Conservation (phyloP, 2,329 filamentous ascomycete species). For the Colletotrichum coccodes region DNA sequence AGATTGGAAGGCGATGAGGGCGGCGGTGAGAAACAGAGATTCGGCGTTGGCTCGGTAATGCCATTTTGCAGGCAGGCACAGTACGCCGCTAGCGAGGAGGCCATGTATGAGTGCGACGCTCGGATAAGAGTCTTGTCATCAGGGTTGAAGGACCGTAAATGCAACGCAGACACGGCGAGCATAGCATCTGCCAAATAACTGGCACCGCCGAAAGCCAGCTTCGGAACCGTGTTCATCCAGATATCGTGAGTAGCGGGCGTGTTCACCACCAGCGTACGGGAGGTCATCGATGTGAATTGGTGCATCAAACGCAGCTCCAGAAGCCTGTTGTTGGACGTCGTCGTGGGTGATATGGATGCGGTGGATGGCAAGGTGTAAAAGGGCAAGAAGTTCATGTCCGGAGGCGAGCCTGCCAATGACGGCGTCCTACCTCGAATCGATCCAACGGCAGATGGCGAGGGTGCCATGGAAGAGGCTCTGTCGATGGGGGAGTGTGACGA, state of each 20-base stretch:
- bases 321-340: constrained; percentile 54
- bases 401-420: constrained; percentile 31
- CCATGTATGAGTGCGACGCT: constrained; percentile 73
- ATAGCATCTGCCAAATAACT: constrained; percentile 71
- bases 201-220: constrained; percentile 68
- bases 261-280: constrained; percentile 66
- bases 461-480: constrained; percentile 38
- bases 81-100: constrained; percentile 70
- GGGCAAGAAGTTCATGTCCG: constrained; percentile 42
- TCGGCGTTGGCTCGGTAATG: constrained; percentile 70
- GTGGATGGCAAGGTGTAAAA: constrained; percentile 43
- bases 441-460: constrained; percentile 31
- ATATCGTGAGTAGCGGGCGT: constrained; percentile 63
- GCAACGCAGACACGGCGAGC: constrained; percentile 71
- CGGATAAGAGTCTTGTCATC: constrained; percentile 69
- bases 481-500: constrained; percentile 37
- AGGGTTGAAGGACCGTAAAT: constrained; percentile 66
- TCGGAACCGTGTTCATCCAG: constrained; percentile 69
- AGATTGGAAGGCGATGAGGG: constrained; percentile 75
- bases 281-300: constrained; percentile 70
- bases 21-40: constrained; percentile 69
- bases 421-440: constrained; percentile 34
- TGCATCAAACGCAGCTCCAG: constrained; percentile 73
- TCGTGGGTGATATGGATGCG: constrained; percentile 44
- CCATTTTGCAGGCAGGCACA: constrained; percentile 65